Evolutionary conservation across 148 eudicot genomes (phyloP).

Genomic region (Rhododendron williamsianum): DNA sequence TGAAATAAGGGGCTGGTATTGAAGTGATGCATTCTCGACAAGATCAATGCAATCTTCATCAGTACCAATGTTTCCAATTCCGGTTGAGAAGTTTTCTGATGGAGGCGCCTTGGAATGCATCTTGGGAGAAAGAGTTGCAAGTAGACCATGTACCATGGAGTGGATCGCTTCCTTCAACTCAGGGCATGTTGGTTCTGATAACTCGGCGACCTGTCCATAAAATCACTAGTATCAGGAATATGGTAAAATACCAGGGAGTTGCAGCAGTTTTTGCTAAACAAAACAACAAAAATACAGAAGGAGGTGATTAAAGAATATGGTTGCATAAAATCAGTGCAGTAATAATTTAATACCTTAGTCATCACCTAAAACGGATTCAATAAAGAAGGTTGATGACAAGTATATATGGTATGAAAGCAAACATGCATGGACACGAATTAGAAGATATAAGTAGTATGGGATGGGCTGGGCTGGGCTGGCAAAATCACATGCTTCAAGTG

Average conservation of each 20-base stretch:
- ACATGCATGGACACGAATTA: neutral
- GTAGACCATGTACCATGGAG: slow-evolving; percentile 89
- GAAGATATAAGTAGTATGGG: neutral
- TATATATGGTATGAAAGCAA: neutral
- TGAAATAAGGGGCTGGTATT: slow-evolving; percentile 79
- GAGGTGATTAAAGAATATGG: neutral
- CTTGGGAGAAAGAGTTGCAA: slow-evolving; percentile 91
- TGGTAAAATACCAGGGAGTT: neutral
- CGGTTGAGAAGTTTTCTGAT: slow-evolving; percentile 52
- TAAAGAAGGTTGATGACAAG: neutral
- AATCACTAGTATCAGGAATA: neutral
- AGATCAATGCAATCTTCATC: slow-evolving; percentile 68
- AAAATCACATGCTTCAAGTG: neutral
- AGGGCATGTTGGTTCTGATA: slow-evolving; percentile 84
- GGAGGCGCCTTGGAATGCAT: slow-evolving; percentile 84
- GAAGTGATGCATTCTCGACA: slow-evolving; percentile 79
- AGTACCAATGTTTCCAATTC: slow-evolving; percentile 41
- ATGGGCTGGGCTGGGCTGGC: neutral
- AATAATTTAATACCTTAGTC: neutral
- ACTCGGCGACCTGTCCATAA: slow-evolving; percentile 73
- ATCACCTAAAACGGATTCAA: neutral
- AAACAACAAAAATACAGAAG: neutral
- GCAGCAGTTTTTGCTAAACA: neutral
- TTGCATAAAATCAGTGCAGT: neutral
- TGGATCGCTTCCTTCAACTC: slow-evolving; percentile 73